Conservation (phyloP, 495 filamentous ascomycete species). For the Podospora pseudopauciseta region DNA sequence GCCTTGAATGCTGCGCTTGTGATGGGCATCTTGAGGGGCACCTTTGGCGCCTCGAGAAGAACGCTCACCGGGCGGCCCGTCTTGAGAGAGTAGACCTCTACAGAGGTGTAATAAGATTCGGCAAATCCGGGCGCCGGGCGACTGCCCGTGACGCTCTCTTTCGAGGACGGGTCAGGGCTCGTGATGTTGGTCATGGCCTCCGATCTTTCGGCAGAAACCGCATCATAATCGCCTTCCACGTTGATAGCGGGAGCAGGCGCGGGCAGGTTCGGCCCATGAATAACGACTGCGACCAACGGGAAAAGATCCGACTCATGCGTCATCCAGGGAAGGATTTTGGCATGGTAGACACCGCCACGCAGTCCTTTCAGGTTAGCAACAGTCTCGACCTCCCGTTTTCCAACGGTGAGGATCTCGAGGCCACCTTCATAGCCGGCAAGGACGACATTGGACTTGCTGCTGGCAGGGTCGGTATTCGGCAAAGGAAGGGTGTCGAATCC, state of each 20-base stretch:
- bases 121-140: constrained; percentile 36
- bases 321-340: constrained; percentile 67
- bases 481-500: constrained; percentile 68
- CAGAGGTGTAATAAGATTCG: constrained; percentile 72
- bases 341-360: constrained; percentile 73
- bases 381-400: constrained; percentile 61
- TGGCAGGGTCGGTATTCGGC: constrained; percentile 43
- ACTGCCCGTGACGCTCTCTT: constrained; percentile 15
- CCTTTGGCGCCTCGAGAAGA: constrained; percentile 57
- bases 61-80: constrained; percentile 64
- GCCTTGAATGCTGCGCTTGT: constrained; percentile 53
- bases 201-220: constrained; percentile 38
- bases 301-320: constrained; percentile 33
- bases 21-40: constrained; percentile 45
- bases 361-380: constrained; percentile 68
- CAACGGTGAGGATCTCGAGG: constrained; percentile 66
- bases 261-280: constrained; percentile 65
- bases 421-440: constrained; percentile 72
- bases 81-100: constrained; percentile 77
- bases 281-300: constrained; percentile 68
- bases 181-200: constrained; percentile 31
- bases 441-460: constrained; percentile 62
- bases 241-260: constrained; percentile 28
- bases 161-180: constrained; percentile 25
- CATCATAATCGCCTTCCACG: constrained; percentile 39